A percentile compares a stretch with the other conserved stretches of the same genome.
Evolutionary conservation across 1,284 basidiomycete species (phyloP).

Genomic region (Rugosomyces carneus): DNA sequence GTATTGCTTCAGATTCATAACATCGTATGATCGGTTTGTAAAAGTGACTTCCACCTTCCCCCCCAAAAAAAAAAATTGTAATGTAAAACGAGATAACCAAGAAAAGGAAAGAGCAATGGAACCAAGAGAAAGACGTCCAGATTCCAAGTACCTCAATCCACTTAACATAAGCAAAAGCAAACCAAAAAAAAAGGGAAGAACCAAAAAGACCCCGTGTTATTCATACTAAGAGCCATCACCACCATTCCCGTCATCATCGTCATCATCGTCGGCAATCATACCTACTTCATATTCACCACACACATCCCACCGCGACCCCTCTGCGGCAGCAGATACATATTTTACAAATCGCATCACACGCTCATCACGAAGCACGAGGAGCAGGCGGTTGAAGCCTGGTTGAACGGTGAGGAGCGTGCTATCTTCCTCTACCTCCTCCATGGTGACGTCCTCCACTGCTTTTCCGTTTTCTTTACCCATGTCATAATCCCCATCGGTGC

Average conservation of each 20-base stretch:
- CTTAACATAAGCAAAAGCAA: no score
- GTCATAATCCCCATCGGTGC: slow-evolving; percentile 29
- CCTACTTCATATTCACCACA: slow-evolving; percentile 86
- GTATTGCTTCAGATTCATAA: no score
- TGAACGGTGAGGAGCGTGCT: slow-evolving; percentile 86
- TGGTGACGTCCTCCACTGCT: not conserved
- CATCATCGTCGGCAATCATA: slow-evolving; percentile 49
- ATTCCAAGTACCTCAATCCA: not conserved
- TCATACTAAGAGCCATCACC: slow-evolving; percentile 21
- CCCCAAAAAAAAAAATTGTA: no score
- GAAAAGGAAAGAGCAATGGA: no score
- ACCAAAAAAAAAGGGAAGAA: not conserved
- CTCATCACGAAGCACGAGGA: slow-evolving; percentile 89
- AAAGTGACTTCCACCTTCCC: no score
- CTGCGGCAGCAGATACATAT: slow-evolving; percentile 83
- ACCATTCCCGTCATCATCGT: no score
- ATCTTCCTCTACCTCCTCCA: slow-evolving; percentile 69
- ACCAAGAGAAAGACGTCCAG: no score
- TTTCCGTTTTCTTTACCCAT: slow-evolving; percentile 32
- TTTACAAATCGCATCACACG: slow-evolving; percentile 93
- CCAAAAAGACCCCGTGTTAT: not conserved
- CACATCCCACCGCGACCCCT: slow-evolving; percentile 87
- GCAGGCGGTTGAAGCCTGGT: slow-evolving; percentile 86
- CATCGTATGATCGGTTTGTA: no score
- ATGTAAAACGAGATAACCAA: no score